These are phyloP conservation scores for Curvularia spicifera DNA, from an alignment of 2,329 filamentous ascomycete species.

Conservation along the genomic window DNA sequence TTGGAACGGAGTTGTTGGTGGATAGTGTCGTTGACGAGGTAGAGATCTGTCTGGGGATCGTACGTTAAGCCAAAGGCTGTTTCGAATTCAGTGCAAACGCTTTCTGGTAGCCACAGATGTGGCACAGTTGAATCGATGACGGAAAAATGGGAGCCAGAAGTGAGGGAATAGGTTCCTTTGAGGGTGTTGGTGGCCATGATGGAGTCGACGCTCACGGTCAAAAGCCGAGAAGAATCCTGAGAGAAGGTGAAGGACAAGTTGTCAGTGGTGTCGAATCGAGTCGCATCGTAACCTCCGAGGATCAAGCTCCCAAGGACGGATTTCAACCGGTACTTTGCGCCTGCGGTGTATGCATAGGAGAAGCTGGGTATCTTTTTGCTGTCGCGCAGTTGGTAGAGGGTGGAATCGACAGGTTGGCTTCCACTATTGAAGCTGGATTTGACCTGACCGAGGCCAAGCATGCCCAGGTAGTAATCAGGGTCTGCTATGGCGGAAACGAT, in stretches of 20 bases:
- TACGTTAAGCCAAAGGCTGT: constrained; percentile 50
- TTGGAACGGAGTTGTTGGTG: constrained; percentile 39
- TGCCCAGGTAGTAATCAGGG: constrained; percentile 40
- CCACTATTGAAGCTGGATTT: constrained; percentile 41
- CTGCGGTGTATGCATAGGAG: constrained; percentile 47
- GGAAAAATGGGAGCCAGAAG: constrained; percentile 41
- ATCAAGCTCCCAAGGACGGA: constrained; percentile 47
- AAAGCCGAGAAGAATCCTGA: constrained; percentile 37
- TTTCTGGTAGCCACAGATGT: constrained; percentile 51
- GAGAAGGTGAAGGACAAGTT: constrained; percentile 44
- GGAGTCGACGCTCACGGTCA: constrained; percentile 45
- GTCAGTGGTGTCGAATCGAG: constrained; percentile 44
- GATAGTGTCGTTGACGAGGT: constrained; percentile 49
- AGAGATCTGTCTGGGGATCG: constrained; percentile 46
- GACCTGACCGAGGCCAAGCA: constrained; percentile 39
- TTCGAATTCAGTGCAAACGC: constrained; percentile 51
- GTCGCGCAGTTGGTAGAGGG: constrained; percentile 40
- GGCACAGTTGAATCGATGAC: constrained; percentile 52
- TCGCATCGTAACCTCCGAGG: constrained; percentile 52
- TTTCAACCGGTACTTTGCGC: constrained; percentile 44
- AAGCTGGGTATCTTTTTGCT: constrained; percentile 42
- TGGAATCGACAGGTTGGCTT: constrained; percentile 34
- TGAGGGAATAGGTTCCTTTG: constrained; percentile 44
- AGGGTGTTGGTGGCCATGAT: constrained; percentile 42
- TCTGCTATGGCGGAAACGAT: constrained; percentile 42